A percentile compares a stretch with the other conserved stretches of the same genome.
Conservation (phyloP, 345 rosid genomes). For the Melaleuca quinquenervia region DNA sequence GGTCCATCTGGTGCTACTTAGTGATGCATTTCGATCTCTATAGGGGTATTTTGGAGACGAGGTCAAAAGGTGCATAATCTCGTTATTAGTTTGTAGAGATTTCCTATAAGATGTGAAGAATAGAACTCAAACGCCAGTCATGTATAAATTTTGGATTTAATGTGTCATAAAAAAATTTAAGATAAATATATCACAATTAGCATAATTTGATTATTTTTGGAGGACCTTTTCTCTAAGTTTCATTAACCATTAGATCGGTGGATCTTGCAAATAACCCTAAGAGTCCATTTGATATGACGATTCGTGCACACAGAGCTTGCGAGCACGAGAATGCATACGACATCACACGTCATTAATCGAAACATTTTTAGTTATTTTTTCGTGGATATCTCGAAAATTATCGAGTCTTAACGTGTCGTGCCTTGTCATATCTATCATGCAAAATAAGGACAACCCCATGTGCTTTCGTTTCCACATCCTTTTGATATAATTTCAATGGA, state of each 20-base stretch:
- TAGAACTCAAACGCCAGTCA: neutral
- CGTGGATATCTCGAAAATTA: neutral
- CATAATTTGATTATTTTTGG: neutral
- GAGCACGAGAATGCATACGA: neutral
- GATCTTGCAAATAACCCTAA: neutral
- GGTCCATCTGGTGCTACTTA: neutral
- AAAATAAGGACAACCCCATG: neutral
- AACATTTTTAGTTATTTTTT: neutral
- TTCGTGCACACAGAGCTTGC: neutral
- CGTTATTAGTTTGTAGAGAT: neutral
- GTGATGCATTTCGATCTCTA: neutral
- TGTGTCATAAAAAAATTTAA: neutral
- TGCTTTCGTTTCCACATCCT: neutral
- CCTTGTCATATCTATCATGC: neutral
- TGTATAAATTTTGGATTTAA: neutral
- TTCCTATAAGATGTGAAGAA: neutral
- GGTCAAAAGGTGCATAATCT: neutral
- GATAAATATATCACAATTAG: rapidly evolving
- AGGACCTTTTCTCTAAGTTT: neutral
- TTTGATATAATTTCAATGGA: neutral
- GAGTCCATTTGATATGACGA: neutral
- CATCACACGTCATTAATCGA: neutral
- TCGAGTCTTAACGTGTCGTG: neutral
- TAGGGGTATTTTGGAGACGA: neutral
- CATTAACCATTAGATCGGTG: neutral